phyloP scores from a whole-genome alignment of 306 rosid species.

The Nissolia schottii region DNA sequence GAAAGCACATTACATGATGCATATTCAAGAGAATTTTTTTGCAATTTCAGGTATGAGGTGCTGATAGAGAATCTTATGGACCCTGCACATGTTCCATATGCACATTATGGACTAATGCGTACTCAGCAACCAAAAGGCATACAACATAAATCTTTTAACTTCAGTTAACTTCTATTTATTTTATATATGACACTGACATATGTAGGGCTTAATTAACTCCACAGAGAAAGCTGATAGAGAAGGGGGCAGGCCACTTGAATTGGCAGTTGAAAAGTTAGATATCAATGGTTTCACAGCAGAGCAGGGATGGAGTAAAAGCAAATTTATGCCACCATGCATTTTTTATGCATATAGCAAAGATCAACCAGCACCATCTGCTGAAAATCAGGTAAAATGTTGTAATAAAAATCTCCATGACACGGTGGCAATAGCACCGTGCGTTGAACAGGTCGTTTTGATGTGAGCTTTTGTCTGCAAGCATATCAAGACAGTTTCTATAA shows the following conservation, averaged over 20 bases:
- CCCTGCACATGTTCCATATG: constrained; percentile 88
- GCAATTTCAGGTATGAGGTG: constrained; percentile 74
- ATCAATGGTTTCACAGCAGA: constrained; percentile 59
- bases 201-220: constrained; percentile 9
- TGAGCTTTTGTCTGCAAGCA: background rate
- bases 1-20: constrained; percentile 5
- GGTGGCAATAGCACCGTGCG: too few relatives aligned
- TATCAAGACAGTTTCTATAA: background rate
- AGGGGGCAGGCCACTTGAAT: constrained; percentile 84
- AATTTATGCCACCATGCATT: constrained; percentile 67
- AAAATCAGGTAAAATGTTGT: constrained; percentile 47
- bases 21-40: background rate
- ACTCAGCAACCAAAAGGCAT: constrained; percentile 46
- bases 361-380: constrained; percentile 37
- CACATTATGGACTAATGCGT: constrained; percentile 68
- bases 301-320: constrained; percentile 45
- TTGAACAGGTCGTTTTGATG: too few relatives aligned
- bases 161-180: background rate
- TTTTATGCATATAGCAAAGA: constrained; percentile 45
- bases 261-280: constrained; percentile 47
- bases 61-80: constrained; percentile 92
- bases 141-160: constrained; percentile 16
- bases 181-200: constrained; percentile 16
- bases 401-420: too few relatives aligned
- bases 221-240: constrained; percentile 82